phyloP scores from a whole-genome alignment of 257 asterid species.

The Ajuga chamaepitys region DNA sequence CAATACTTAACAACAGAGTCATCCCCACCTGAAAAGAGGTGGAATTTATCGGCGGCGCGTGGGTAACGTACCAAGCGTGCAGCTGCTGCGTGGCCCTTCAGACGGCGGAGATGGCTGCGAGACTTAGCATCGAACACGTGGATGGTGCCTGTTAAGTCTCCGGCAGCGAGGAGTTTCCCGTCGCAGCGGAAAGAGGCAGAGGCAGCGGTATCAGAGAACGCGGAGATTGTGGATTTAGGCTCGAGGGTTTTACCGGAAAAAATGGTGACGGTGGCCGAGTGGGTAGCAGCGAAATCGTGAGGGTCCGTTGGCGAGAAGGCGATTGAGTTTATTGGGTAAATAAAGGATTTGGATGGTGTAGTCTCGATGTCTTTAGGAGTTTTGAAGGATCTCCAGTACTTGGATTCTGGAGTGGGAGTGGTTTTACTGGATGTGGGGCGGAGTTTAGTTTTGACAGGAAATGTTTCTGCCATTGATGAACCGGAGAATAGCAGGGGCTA shows the following conservation, averaged over 20 bases:
- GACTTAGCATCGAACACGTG: constrained; percentile 70
- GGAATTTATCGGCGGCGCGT: constrained; percentile 58
- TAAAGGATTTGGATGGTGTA: constrained; percentile 33
- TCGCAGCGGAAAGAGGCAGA: constrained; percentile 67
- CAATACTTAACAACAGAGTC: constrained; percentile 88
- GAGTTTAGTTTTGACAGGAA: constrained; percentile 60
- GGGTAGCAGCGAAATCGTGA: constrained; percentile 81
- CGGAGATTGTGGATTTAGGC: constrained; percentile 40
- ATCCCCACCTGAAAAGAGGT: constrained; percentile 81
- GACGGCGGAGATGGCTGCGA: constrained; percentile 50
- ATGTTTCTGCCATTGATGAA: constrained; percentile 49
- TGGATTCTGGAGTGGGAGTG: constrained; percentile 63
- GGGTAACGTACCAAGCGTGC: constrained; percentile 66
- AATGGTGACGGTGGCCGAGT: constrained; percentile 60
- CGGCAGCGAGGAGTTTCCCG: constrained; percentile 68
- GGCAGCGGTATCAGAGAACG: constrained; percentile 50
- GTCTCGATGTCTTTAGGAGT: constrained; percentile 46
- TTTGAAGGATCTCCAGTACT: constrained; percentile 86
- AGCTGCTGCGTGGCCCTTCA: constrained; percentile 67
- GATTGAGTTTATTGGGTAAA: constrained; percentile 47
- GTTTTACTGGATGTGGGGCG: constrained; percentile 45
- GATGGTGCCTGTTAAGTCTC: constrained; percentile 65
- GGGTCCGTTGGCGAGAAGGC: constrained; percentile 63
- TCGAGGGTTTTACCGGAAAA: constrained; percentile 55
- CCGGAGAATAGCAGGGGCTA: background rate